Evolutionary conservation across 1,284 basidiomycete species (phyloP).

Genomic region (Coniferiporia weirii): DNA sequence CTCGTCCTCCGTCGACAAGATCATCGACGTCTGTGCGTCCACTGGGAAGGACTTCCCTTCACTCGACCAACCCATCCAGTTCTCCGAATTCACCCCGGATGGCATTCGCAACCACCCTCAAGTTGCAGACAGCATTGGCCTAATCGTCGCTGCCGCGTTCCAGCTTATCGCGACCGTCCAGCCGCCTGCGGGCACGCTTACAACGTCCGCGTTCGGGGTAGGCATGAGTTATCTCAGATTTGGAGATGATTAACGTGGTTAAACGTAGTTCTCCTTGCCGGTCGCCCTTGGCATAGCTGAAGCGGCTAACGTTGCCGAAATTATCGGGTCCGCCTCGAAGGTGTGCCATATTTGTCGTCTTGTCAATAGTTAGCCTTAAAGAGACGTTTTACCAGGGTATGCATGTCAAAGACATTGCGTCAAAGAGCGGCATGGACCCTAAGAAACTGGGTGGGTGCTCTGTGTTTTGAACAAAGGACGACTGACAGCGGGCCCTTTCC

Average conservation of each 20-base stretch:
- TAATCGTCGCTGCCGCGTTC: constrained; percentile 1
- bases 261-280: constrained; percentile 2
- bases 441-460: constrained; percentile 1
- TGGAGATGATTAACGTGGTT: neutral
- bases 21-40: neutral
- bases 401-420: constrained; percentile 3
- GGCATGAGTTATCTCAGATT: neutral
- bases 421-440: neutral
- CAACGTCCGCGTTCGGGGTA: constrained; percentile 7
- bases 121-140: neutral
- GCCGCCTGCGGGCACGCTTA: constrained; percentile 1
- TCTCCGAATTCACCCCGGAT: constrained; percentile 12
- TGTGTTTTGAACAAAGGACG: neutral
- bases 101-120: constrained; percentile 7
- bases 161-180: constrained; percentile 11
- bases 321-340: constrained; percentile 2
- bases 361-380: neutral
- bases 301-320: constrained; percentile 9
- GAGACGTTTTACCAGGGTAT: neutral
- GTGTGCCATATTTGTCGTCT: neutral
- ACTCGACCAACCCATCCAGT: constrained; percentile 8
- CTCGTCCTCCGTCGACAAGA: constrained; percentile 9
- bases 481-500: neutral
- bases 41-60: constrained; percentile 12
- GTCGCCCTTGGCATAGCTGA: constrained; percentile 8